Evolutionary conservation across 352 stramenopile genomes (phyloP).

Genomic region (Pythium phragmitis): DNA sequence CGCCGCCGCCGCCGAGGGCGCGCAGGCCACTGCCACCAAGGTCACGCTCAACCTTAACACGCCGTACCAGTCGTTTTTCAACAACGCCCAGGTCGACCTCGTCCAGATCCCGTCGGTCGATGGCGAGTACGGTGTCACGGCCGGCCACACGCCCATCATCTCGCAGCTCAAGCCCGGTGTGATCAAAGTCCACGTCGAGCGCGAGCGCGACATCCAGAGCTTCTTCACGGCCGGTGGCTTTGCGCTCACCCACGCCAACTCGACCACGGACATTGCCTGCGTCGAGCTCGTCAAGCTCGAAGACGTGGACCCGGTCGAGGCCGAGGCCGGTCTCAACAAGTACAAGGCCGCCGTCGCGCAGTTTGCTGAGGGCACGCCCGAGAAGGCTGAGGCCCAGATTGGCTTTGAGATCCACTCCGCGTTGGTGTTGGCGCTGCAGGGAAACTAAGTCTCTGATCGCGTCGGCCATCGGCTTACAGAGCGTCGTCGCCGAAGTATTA

Average conservation of each 20-base stretch:
- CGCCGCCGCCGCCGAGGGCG: conserved; percentile 44
- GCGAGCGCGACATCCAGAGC: conserved; percentile 90
- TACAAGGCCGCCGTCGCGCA: conserved; percentile 86
- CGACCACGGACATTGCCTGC: conserved; percentile 95
- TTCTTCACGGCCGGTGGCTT: conserved; percentile 98
- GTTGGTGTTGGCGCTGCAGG: conserved; percentile 89
- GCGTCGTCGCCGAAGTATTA: background rate
- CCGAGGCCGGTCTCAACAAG: conserved; percentile 88
- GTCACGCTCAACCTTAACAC: conserved; percentile 85
- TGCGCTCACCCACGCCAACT: conserved; percentile 95
- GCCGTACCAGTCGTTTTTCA: conserved; percentile 83
- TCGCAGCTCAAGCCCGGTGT: conserved; percentile 97
- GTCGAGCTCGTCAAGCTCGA: conserved; percentile 96
- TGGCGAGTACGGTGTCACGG: conserved; percentile 97
- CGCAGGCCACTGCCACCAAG: conserved; percentile 62
- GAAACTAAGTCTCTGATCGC: conserved; percentile 37
- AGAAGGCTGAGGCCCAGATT: conserved; percentile 95
- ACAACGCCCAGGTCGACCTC: conserved; percentile 80
- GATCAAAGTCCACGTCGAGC: conserved; percentile 84
- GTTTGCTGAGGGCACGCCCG: conserved; percentile 82
- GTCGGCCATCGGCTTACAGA: background rate
- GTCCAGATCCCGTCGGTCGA: conserved; percentile 94
- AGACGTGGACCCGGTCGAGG: conserved; percentile 92
- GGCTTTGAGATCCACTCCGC: conserved; percentile 94
- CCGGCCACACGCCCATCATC: conserved; percentile 96